These are phyloP conservation scores for Aurifilum marmelostoma DNA, from an alignment of 2,329 filamentous ascomycete species.

Conservation along the genomic window DNA sequence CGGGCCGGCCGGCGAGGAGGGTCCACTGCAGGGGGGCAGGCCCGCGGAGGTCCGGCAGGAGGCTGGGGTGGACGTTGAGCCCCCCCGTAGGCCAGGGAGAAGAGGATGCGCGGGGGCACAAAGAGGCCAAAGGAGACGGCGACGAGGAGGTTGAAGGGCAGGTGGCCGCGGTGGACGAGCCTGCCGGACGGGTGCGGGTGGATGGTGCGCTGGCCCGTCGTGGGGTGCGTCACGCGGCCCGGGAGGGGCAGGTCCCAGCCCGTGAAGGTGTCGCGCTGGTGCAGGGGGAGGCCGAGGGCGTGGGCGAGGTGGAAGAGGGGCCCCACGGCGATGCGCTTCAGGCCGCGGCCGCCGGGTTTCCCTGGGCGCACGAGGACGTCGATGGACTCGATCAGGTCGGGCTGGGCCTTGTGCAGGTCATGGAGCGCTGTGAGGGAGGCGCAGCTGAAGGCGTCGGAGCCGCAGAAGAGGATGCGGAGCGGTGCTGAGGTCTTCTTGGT, in stretches of 20 bases:
- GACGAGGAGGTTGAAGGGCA: slow-evolving; percentile 73
- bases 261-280: slow-evolving; percentile 81
- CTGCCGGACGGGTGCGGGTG: slow-evolving; percentile 29
- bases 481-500: slow-evolving; percentile 51
- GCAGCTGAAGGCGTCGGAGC: slow-evolving; percentile 89
- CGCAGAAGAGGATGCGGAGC: slow-evolving; percentile 88
- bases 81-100: slow-evolving; percentile 77
- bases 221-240: slow-evolving; percentile 25
- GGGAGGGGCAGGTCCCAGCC: slow-evolving; percentile 60
- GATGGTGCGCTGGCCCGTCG: slow-evolving; percentile 22
- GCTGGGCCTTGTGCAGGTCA: slow-evolving; percentile 56
- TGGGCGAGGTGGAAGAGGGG: slow-evolving; percentile 71
- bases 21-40: slow-evolving; percentile 85
- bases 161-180: slow-evolving; percentile 54
- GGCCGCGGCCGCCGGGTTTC: slow-evolving; percentile 76
- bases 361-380: slow-evolving; percentile 83
- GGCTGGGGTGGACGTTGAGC: slow-evolving; percentile 89
- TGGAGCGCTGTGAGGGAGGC: slow-evolving; percentile 72
- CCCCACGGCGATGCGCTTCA: slow-evolving; percentile 70
- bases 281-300: slow-evolving; percentile 66
- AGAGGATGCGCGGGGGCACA: slow-evolving; percentile 76
- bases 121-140: slow-evolving; percentile 95
- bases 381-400: slow-evolving; percentile 69
- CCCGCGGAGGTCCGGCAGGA: slow-evolving; percentile 84
- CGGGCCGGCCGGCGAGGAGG: slow-evolving; percentile 63